Evolutionary conservation across 1,284 basidiomycete genomes (phyloP).

Genomic region (Chondrostereum purpureum): DNA sequence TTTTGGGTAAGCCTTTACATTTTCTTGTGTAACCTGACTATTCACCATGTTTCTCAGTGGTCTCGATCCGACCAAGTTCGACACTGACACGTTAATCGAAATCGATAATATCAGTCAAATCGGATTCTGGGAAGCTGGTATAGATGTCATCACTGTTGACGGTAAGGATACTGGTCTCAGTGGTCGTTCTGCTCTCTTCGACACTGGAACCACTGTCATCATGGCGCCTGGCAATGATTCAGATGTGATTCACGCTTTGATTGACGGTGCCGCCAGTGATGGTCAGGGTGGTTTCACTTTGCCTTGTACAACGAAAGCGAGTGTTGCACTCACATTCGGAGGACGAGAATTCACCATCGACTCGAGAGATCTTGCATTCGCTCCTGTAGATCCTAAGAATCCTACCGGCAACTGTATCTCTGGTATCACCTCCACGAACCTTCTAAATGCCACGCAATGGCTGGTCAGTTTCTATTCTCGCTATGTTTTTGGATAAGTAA

Average conservation of each 20-base stretch:
- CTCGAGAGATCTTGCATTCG: conserved; percentile 64
- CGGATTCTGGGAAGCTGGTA: conserved; percentile 75
- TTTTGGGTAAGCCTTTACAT: conserved; percentile 46
- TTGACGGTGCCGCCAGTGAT: conserved; percentile 56
- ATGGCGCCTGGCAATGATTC: conserved; percentile 57
- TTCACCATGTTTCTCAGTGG: conserved; percentile 29
- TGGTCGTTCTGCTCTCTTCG: conserved; percentile 68
- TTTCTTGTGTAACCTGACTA: neutral
- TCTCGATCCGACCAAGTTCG: conserved; percentile 68
- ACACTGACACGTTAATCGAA: conserved; percentile 45
- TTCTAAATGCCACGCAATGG: conserved; percentile 66
- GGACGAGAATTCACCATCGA: conserved; percentile 58
- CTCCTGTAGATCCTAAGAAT: conserved; percentile 55
- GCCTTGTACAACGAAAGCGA: conserved; percentile 66
- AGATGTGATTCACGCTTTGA: conserved; percentile 42
- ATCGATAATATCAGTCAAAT: conserved; percentile 51
- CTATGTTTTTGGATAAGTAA: neutral
- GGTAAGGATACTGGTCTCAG: conserved; percentile 45
- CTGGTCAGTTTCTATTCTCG: conserved; percentile 38
- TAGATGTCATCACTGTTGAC: conserved; percentile 55
- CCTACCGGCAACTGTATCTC: conserved; percentile 67
- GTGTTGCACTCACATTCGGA: conserved; percentile 66
- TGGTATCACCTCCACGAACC: conserved; percentile 62
- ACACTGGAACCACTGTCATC: conserved; percentile 73
- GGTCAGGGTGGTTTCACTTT: conserved; percentile 68